Evolutionary conservation across 148 eudicot species (phyloP), one percentile per base, ranked within the genome.

Genomic region (Vaccinium darrowii): DNA sequence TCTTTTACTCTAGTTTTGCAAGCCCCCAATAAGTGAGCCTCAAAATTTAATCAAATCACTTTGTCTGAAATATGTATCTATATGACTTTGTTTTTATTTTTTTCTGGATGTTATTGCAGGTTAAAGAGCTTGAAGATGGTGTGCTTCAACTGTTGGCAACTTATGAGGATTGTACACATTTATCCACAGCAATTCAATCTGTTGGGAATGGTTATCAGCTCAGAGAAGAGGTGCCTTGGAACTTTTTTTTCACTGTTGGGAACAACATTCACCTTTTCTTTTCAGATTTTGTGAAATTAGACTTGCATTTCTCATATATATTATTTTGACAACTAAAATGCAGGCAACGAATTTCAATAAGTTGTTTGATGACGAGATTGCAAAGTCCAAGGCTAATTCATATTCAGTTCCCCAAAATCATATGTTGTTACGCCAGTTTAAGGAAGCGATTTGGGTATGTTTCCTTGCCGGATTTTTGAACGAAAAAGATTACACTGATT

Each of bases 401-500:
- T 81, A 95, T 27, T 83, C 93, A 36, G 82, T 82, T 85, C 85
- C 89, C 49, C 90, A 92, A 83, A 90, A 87, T 77, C 82, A 83
- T 91, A 88, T 71, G 65, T 77, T 91, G 67, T 84, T 96, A 80
- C 93, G 96, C 79, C 95, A 92, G 80, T 96, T 96, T 78, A 92
- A 81, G 82, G 95, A 94, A 91, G 97, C 97, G 78, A 84, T 96
- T 83, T 96, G 99, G 99, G 98, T 96, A 94, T 63, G 90, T 84
- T 78, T 86, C 25, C 53, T 77, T 49, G 30, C 53, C 33, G 2
- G 43, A 80, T 81, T 57, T 56, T 8, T 51, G 25, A 23, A 78
- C 81, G 52, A 21, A 10, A n/a, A 75, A 21, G 11, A 57, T 43
- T 73, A 50, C 1, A 75, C 13, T 63, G 8, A 25, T 76, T 27